A percentile compares a stretch with the other conserved stretches of the same genome.
phyloP scores from a whole-genome alignment of 2,329 filamentous ascomycete genomes.

The Ascocoryne sarcoides region DNA sequence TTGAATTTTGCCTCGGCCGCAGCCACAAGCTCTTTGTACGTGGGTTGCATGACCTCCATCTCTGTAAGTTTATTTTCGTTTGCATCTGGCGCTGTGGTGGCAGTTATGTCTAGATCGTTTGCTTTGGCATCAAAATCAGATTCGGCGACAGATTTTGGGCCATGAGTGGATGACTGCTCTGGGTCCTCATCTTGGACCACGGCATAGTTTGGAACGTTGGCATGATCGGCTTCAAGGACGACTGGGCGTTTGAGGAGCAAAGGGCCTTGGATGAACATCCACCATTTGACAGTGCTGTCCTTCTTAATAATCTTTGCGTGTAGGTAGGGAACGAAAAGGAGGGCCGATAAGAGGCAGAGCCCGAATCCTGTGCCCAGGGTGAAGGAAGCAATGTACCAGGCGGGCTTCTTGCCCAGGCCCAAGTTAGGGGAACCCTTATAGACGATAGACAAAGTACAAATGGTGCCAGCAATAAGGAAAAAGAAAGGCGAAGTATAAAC shows the following conservation, averaged over 20 bases:
- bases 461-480: slow-evolving; percentile 66
- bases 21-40: slow-evolving; percentile 54
- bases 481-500: slow-evolving; percentile 66
- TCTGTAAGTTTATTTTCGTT: slow-evolving; percentile 37
- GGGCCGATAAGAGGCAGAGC: slow-evolving; percentile 46
- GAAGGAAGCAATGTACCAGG: slow-evolving; percentile 58
- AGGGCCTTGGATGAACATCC: slow-evolving; percentile 52
- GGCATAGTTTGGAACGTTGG: slow-evolving; percentile 64
- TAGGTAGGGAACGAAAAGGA: slow-evolving; percentile 69
- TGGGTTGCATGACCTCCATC: slow-evolving; percentile 41
- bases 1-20: slow-evolving; percentile 50
- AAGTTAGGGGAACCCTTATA: slow-evolving; percentile 72
- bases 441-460: slow-evolving; percentile 70
- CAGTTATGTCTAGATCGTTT: slow-evolving; percentile 18
- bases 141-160: neutral
- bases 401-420: slow-evolving; percentile 55
- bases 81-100: slow-evolving; percentile 18
- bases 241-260: slow-evolving; percentile 52
- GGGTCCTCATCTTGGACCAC: slow-evolving; percentile 60
- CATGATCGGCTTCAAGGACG: slow-evolving; percentile 42
- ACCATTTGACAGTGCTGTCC: slow-evolving; percentile 57
- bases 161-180: slow-evolving; percentile 28
- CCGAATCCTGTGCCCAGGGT: slow-evolving; percentile 56
- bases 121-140: slow-evolving; percentile 23
- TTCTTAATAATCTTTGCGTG: slow-evolving; percentile 60